Base-by-base conservation (phyloP, 306 rosid genomes). In the Prunus salicina region DNA sequence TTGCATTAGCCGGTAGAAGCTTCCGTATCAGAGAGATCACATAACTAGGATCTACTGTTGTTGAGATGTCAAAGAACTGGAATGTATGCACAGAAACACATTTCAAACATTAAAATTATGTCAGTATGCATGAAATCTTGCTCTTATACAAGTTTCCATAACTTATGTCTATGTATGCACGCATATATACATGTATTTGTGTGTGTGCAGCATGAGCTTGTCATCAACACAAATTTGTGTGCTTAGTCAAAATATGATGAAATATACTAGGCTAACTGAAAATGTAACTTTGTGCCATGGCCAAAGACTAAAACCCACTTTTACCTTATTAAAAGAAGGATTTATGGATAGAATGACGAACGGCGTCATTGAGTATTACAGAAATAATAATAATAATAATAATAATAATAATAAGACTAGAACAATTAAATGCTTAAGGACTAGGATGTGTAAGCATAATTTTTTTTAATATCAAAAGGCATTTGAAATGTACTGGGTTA, bases 1-100 rank as follows among this genome's bases (percentile, higher is more conserved):
- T 73, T 63, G 83, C 77, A 75, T 30, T 78, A 58, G 71, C 49
- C 3, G 98, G 97, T 32, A 95, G 76, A 45, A 92, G 96, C 83
- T 89, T 95, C 82, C 98, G 86, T 83, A 95, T 90, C 66, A 92
- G 82, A 43, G 97, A 92, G 78, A 95, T 95, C 30, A 95, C 81
- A 70, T 89, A 95, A 87, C 97, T 86, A 4, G 96, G 98, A 86
- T 95, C 97, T 77, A 92, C 96, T 13, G 98, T 95, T 7, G 96
- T 95, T 12, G 93, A 86, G 85, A 95, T 84, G 78, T 95, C 92
- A 75, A 95, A 95, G 79, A 88, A 72, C 98, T 92, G 93, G 86
- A 86, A 73, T 60, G 78, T 4, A 14, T n/a, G 22, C 24, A 72
- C 3, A 7, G 14, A n/a, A 52, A 34, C 22, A 74, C 25, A 67